Evolutionary conservation across 768 basidiomycete species (phyloP).

Genomic region (Rhizopogon roseolus): DNA sequence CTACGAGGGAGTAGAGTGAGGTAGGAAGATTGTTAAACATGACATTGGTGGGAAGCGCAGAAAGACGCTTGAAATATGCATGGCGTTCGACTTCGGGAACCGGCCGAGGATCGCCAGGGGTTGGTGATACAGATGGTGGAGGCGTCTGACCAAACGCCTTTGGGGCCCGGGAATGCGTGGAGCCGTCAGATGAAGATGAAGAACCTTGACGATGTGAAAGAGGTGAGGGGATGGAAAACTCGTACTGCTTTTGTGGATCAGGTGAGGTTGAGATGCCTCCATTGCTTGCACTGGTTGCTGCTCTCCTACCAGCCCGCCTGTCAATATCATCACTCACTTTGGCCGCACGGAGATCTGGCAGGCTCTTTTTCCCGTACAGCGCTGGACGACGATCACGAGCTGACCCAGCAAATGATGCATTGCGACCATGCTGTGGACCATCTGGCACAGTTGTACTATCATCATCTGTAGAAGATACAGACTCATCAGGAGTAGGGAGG

Average conservation of each 20-base stretch:
- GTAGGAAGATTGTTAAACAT: conserved; percentile 65
- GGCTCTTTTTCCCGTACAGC: conserved; percentile 67
- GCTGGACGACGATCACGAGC: conserved; percentile 30
- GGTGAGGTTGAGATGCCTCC: conserved; percentile 1
- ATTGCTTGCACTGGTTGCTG: conserved; percentile 4
- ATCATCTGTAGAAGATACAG: conserved; percentile 45
- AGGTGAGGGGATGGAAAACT: conserved; percentile 34
- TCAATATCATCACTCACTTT: conserved; percentile 31
- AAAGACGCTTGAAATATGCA: conserved; percentile 92
- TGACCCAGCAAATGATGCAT: conserved; percentile 46
- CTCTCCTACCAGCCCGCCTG: conserved; percentile 23
- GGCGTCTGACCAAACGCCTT: conserved; percentile 25
- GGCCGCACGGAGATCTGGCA: conserved; percentile 73
- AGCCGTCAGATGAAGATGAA: conserved; percentile 34
- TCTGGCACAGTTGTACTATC: conserved; percentile 27
- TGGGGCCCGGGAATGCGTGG: conserved; percentile 16
- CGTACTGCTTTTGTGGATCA: conserved; percentile 14
- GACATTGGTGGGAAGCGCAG: conserved; percentile 60
- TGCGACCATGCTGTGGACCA: conserved; percentile 36
- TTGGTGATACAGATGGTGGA: conserved; percentile 34
- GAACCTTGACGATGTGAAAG: conserved; percentile 42
- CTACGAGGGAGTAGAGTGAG: conserved; percentile 65
- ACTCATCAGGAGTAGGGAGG: conserved; percentile 54
- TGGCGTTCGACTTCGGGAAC: conserved; percentile 74
- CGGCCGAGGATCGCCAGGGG: conserved; percentile 31